A percentile compares a stretch with the other conserved stretches of the same genome.
phyloP scores from a whole-genome alignment of 768 basidiomycete species.

The Calocybe gangraenosa region DNA sequence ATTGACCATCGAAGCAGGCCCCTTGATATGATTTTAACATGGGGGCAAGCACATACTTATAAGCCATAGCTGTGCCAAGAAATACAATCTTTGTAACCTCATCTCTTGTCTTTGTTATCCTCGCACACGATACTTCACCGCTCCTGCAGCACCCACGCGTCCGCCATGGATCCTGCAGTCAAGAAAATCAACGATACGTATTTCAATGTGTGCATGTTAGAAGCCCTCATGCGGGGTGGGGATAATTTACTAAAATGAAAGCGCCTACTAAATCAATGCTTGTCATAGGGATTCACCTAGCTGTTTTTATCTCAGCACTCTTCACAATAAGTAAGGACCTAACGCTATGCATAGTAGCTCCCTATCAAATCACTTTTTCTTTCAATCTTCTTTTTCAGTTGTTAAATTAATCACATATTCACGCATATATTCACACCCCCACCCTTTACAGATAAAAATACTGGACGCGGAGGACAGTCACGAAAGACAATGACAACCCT shows the following conservation, averaged over 20 bases:
- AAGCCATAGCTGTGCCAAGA: too few relatives aligned
- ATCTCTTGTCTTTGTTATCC: too few relatives aligned
- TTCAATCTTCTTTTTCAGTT: too few relatives aligned
- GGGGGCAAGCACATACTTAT: too few relatives aligned
- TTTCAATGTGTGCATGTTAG: slow-evolving; percentile 10
- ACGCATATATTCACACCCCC: background rate
- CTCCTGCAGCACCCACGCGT: too few relatives aligned
- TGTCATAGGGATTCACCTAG: slow-evolving; percentile 8
- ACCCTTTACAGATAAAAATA: slow-evolving; percentile 1
- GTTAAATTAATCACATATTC: too few relatives aligned
- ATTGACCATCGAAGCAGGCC: too few relatives aligned
- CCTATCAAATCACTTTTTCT: background rate
- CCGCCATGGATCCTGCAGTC: background rate
- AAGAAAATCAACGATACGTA: slow-evolving; percentile 10
- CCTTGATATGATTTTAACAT: too few relatives aligned
- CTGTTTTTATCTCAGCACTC: slow-evolving; percentile 7
- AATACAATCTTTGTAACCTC: too few relatives aligned
- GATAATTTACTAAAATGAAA: background rate
- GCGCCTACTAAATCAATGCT: background rate
- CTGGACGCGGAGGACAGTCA: slow-evolving; percentile 4
- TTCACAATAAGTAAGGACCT: slow-evolving; percentile 5
- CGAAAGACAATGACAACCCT: slow-evolving; percentile 1
- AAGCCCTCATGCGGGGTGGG: slow-evolving; percentile 12
- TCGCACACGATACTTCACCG: too few relatives aligned
- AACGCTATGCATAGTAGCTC: background rate